Conservation (phyloP, 2,329 filamentous ascomycete species). For the Emmonsiellopsis sp. region DNA sequence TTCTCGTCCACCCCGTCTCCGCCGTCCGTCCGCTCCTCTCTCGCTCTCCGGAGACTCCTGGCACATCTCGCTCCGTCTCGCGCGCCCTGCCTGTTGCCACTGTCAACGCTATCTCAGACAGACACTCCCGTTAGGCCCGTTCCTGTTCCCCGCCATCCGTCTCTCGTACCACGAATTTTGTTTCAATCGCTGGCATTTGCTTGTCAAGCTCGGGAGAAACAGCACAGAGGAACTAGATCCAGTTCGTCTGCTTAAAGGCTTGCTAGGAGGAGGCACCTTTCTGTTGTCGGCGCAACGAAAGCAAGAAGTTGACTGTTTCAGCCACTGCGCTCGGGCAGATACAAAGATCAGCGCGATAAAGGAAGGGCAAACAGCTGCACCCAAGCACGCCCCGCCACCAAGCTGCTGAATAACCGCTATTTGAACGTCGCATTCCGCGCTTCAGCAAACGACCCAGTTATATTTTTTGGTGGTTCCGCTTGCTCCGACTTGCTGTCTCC, state of each 20-base stretch:
- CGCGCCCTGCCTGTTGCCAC: too few relatives aligned
- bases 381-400: background rate
- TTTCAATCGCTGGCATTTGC: conserved; percentile 39
- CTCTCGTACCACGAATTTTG: background rate
- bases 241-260: background rate
- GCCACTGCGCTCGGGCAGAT: background rate
- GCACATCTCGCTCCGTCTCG: too few relatives aligned
- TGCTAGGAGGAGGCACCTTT: background rate
- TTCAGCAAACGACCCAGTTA: background rate
- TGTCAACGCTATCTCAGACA: background rate
- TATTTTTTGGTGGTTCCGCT: background rate
- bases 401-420: background rate
- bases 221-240: conserved; percentile 1
- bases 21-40: background rate
- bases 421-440: background rate
- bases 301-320: background rate
- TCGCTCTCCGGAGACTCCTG: background rate
- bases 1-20: conserved; percentile 11
- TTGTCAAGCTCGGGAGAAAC: conserved; percentile 33
- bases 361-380: background rate
- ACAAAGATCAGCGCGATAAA: background rate
- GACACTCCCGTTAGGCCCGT: background rate
- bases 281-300: background rate
- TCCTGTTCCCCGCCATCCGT: conserved; percentile 18
- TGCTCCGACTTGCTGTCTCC: background rate